Evolutionary conservation across 345 rosid species (phyloP), one percentile per base, ranked within the genome.

Genomic region (Acer negundo): DNA sequence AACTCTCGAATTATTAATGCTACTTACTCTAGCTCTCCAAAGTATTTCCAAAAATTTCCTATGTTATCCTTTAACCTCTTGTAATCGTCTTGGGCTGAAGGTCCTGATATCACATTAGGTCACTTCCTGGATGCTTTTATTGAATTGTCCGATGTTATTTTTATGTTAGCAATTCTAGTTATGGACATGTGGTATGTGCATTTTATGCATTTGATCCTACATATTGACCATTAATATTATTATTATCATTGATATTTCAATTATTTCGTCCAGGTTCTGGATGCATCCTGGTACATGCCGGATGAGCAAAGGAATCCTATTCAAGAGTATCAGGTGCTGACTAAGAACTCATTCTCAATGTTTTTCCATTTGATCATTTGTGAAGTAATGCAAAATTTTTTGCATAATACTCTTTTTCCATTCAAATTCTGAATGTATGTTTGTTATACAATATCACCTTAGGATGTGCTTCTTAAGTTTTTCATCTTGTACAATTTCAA

Each of bases 231-330:
- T 56, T 58, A n/a, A 19, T 76, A 44, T 49, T 73, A 44, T 10
- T 72, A 38, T 13, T 40, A 35, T 38, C 63, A 22, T 20, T 19
- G 35, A 69, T 23, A 19, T 67, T 40, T 58, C 4, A 23, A 35
- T 69, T 62, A 26, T 44, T 61, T 53, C 49, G n/a, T 70, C 65
- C 83, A 94, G 99, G 91, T 94, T 69, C 71, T 97, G 86, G 99
- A 97, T 85, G 94, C 98, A 55, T 94, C 99, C 3, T 97, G 98
- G 99, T 94, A 94, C 86, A 93, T 97, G 98, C 99, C 98, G 24
- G 94, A 90, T 78, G 98, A 97, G 85, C 93, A 94, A 79, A 90
- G 97, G 85, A 97, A 94, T 84, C 98, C 99, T 3, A 88, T 93
- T 84, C 97, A 94, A 84, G 99, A 97, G 80, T 97, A 94, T 86